Percentiles rank a stretch among this genome's conserved stretches.
Evolutionary conservation across 768 basidiomycete species (phyloP).

Genomic region (Daedaleopsis nitida): DNA sequence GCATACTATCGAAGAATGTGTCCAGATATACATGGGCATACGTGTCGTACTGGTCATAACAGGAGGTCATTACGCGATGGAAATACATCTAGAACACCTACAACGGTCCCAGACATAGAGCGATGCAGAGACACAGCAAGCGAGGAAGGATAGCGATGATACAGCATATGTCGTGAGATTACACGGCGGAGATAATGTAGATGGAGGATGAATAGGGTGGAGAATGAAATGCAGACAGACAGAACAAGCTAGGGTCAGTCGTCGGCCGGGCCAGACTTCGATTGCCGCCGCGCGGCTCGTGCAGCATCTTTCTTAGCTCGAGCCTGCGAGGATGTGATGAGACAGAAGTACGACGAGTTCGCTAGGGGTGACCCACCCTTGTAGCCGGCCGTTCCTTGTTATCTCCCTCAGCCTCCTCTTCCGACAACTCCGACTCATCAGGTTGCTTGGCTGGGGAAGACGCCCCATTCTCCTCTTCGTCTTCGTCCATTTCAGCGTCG

Average conservation of each 20-base stretch:
- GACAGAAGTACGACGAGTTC: neutral
- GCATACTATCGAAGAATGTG: neutral
- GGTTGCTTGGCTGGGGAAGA: slow-evolving; percentile 13
- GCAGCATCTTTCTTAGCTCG: slow-evolving; percentile 31
- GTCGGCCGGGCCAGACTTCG: slow-evolving; percentile 11
- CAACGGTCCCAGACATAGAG: slow-evolving; percentile 13
- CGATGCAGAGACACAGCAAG: slow-evolving; percentile 21
- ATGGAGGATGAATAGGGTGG: neutral
- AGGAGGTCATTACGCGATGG: neutral
- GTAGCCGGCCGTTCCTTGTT: slow-evolving; percentile 33
- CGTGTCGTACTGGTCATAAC: neutral
- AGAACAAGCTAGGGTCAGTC: slow-evolving; percentile 3
- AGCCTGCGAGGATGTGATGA: slow-evolving; percentile 19
- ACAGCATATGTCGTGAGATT: slow-evolving; percentile 14
- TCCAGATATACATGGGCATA: slow-evolving; percentile 2
- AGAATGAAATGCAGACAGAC: neutral
- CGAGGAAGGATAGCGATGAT: slow-evolving; percentile 17
- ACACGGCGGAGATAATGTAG: neutral
- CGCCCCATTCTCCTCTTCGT: slow-evolving; percentile 6
- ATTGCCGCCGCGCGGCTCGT: slow-evolving; percentile 23
- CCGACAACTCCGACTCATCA: slow-evolving; percentile 24
- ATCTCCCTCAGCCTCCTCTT: slow-evolving; percentile 23
- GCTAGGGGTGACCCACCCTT: slow-evolving; percentile 27
- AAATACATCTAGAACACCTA: slow-evolving; percentile 15
- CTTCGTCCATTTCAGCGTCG: slow-evolving; percentile 13